Evolutionary conservation across 116 monocot species (phyloP).

Genomic region (Phalaenopsis hybrid): DNA sequence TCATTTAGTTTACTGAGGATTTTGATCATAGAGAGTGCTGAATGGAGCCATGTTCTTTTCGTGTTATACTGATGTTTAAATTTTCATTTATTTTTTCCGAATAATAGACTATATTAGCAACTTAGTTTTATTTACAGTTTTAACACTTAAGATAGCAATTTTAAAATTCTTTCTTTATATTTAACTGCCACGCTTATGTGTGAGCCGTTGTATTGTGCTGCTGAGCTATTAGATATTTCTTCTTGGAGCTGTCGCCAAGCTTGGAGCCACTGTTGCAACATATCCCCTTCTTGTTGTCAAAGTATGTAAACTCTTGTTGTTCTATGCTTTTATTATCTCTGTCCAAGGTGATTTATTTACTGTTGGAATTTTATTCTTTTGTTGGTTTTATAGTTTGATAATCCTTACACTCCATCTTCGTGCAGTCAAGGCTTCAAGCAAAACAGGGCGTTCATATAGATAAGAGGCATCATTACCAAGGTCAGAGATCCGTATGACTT

Average conservation of each 20-base stretch:
- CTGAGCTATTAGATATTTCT: conserved; percentile 49
- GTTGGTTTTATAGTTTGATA: conserved; percentile 6
- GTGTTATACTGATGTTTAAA: neutral
- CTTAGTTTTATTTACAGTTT: neutral
- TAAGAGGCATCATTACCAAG: conserved; percentile 62
- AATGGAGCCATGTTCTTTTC: neutral
- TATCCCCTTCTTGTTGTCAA: conserved; percentile 94
- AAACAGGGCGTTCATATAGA: conserved; percentile 51
- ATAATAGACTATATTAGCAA: neutral
- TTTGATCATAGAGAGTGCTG: neutral
- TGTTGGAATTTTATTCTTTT: neutral
- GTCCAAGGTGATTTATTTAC: neutral
- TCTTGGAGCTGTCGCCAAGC: conserved; percentile 74
- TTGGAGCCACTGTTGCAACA: conserved; percentile 70
- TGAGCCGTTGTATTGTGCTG: conserved; percentile 2
- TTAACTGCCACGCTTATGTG: neutral
- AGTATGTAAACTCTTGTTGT: conserved; percentile 23
- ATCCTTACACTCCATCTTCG: neutral
- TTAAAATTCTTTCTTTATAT: neutral
- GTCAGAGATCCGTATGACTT: conserved; percentile 15
- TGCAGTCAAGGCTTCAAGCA: conserved; percentile 87
- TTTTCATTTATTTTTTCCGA: neutral
- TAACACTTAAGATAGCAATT: neutral
- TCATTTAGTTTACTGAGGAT: neutral
- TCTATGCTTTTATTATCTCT: neutral